phyloP scores from a whole-genome alignment of 352 stramenopile species.

The Phytophthora macrochlamydospora region DNA sequence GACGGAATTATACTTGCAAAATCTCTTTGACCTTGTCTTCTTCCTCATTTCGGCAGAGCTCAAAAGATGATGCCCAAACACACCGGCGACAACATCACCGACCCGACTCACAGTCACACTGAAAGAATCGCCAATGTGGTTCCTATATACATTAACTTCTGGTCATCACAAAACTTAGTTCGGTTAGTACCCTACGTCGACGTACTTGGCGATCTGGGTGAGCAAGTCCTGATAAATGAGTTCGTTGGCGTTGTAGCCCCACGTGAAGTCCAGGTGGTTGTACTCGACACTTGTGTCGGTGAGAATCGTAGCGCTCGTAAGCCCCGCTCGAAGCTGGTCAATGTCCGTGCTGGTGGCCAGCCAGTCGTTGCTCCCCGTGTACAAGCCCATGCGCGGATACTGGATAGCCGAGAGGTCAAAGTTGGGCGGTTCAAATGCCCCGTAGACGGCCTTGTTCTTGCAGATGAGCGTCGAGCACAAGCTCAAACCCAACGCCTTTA shows the following conservation, averaged over 20 bases:
- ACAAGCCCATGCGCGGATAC: constrained; percentile 61
- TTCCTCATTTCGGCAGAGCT: too few relatives aligned
- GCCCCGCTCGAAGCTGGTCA: constrained; percentile 42
- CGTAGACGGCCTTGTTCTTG: constrained; percentile 64
- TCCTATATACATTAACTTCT: not conserved
- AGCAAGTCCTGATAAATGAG: constrained; percentile 64
- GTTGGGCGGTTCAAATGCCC: constrained; percentile 46
- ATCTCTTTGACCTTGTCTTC: too few relatives aligned
- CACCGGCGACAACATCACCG: too few relatives aligned
- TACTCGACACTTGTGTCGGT: constrained; percentile 51
- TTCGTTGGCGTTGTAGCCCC: constrained; percentile 60
- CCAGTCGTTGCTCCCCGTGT: constrained; percentile 55
- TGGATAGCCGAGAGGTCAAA: constrained; percentile 50
- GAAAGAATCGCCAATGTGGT: too few relatives aligned
- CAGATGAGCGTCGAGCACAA: constrained; percentile 52
- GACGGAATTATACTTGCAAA: too few relatives aligned
- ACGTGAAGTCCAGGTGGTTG: constrained; percentile 79
- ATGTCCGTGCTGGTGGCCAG: constrained; percentile 54
- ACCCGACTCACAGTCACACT: not conserved
- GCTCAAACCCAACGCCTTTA: constrained; percentile 35
- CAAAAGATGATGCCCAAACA: too few relatives aligned
- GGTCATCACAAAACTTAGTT: not conserved
- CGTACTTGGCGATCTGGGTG: constrained; percentile 56
- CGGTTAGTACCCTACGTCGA: constrained; percentile 53
- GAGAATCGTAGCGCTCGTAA: constrained; percentile 57